Conservation (phyloP, 106 monocot genomes). For the Triglochin maritima region DNA sequence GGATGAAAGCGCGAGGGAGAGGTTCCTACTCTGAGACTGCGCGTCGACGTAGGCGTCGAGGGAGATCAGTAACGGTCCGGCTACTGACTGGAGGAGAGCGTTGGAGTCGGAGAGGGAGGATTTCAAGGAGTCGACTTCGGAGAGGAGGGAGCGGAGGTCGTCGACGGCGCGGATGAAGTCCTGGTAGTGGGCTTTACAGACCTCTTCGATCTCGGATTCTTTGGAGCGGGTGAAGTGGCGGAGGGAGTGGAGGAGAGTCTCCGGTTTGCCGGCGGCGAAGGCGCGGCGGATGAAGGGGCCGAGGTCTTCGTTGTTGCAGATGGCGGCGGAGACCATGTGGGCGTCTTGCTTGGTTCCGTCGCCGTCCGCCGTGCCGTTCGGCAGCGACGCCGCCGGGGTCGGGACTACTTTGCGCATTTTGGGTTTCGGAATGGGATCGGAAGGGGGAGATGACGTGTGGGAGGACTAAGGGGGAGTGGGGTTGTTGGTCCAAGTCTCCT, state of each 20-base stretch:
- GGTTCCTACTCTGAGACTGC: constrained; percentile 41
- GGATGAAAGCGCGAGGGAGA: constrained; percentile 36
- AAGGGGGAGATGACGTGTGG: background rate
- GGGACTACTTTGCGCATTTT: background rate
- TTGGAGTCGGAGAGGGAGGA: constrained; percentile 76
- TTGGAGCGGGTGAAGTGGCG: constrained; percentile 62
- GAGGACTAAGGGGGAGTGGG: background rate
- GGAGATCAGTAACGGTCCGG: constrained; percentile 51
- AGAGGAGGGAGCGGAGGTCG: constrained; percentile 93
- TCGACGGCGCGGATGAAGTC: constrained; percentile 98
- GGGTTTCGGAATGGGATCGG: constrained; percentile 4
- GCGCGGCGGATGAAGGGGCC: constrained; percentile 85
- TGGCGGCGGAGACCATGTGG: constrained; percentile 59
- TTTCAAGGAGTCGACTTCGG: constrained; percentile 83
- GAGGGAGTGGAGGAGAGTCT: constrained; percentile 61
- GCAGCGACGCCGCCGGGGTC: background rate
- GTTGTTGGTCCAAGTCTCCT: background rate
- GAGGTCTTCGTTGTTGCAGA: constrained; percentile 86
- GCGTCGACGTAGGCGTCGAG: constrained; percentile 69
- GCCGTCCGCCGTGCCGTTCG: background rate
- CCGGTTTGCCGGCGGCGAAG: constrained; percentile 73
- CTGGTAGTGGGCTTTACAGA: constrained; percentile 86
- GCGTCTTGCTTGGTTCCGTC: constrained; percentile 24
- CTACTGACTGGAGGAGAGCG: constrained; percentile 56
- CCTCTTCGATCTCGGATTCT: constrained; percentile 89